Percentiles rank a stretch among this genome's conserved stretches.
Conservation (phyloP, 352 stramenopile genomes). For the Globisporangium cystogenes region DNA sequence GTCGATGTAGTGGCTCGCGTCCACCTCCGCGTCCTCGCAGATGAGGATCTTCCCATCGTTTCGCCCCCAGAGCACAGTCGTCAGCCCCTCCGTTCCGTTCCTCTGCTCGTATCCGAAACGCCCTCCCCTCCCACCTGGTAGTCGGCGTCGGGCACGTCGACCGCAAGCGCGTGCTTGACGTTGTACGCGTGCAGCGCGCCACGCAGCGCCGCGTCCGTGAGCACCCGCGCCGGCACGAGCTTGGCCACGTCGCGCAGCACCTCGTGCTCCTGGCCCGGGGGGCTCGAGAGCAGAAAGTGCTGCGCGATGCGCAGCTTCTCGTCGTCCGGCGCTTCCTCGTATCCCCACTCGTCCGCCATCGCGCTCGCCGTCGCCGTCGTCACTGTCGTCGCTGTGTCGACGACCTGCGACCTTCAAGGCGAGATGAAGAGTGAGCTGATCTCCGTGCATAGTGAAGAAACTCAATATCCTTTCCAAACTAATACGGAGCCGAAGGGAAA, state of each 20-base stretch:
- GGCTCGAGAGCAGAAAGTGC: slow-evolving; percentile 87
- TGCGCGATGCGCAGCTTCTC: slow-evolving; percentile 89
- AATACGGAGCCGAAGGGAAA: neutral
- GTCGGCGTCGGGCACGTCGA: slow-evolving; percentile 62
- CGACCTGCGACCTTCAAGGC: neutral
- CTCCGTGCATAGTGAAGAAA: neutral
- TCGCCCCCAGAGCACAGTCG: too few species aligned
- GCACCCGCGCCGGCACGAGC: slow-evolving; percentile 64
- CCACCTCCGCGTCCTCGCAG: slow-evolving; percentile 75
- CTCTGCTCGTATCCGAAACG: too few species aligned
- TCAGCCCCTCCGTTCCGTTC: too few species aligned
- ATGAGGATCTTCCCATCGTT: slow-evolving; percentile 55
- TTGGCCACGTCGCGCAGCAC: slow-evolving; percentile 81
- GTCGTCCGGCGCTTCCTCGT: slow-evolving; percentile 74
- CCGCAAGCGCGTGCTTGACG: slow-evolving; percentile 53
- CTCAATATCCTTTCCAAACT: neutral
- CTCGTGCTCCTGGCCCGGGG: slow-evolving; percentile 86
- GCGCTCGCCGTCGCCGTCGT: slow-evolving; percentile 42
- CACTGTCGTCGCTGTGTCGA: neutral
- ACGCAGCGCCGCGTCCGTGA: slow-evolving; percentile 62
- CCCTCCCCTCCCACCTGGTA: slow-evolving; percentile 48
- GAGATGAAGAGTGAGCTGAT: neutral
- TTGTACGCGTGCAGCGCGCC: slow-evolving; percentile 83
- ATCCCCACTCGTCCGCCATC: slow-evolving; percentile 66
- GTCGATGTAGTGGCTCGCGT: slow-evolving; percentile 82